Evolutionary conservation across 2,329 filamentous ascomycete genomes (phyloP), one percentile per base, ranked within the genome.

Genomic region (Aspergillus cejpii): DNA sequence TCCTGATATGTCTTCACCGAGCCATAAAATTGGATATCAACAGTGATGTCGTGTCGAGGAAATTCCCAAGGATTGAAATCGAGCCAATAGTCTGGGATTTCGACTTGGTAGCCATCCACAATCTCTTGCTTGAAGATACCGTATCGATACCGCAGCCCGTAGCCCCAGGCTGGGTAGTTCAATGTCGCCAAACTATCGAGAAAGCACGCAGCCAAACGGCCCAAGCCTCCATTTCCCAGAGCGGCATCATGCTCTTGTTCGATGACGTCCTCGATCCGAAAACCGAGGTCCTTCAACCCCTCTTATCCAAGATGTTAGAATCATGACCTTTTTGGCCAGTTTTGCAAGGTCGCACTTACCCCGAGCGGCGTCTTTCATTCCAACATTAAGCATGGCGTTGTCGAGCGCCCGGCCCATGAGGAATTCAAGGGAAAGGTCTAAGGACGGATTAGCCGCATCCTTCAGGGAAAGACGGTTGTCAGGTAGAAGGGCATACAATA

Each of bases 31-130:
- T 97, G 90, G 48, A 98, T 88, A 69, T 97, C 87, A 19, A 98
- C 90, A 1, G 85, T 90, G 50, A 98, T 86, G 64, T 98, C 92
- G 66, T 96, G 88, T 55, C 92, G 80, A 33, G 90, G 89, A 61
- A 97, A 98, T 66, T 98, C 92, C 92, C 92, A 98, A 0, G 92
- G 92, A 69, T 98, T 98, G 70, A 97, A 96, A 66, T 97, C 92
- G 43, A 98, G 80, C 92, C 92, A 98, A 72, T 98, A 97, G 67
- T 98, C 92, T 15, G 92, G 92, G 47, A 97, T 86, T 64, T 98
- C 92, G 53, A 98, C 89, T 69, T 98, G 92, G 66, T 96, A 98
- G 46, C 92, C 92, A 61, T 97, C 86, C 48, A 96, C 83, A 59
- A 98, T 97, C 73, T 97, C 92, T 74, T 98, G 92, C 74, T 97